Conservation (phyloP, 176 grass and related monocot genomes). For the Microstegium vimineum region DNA sequence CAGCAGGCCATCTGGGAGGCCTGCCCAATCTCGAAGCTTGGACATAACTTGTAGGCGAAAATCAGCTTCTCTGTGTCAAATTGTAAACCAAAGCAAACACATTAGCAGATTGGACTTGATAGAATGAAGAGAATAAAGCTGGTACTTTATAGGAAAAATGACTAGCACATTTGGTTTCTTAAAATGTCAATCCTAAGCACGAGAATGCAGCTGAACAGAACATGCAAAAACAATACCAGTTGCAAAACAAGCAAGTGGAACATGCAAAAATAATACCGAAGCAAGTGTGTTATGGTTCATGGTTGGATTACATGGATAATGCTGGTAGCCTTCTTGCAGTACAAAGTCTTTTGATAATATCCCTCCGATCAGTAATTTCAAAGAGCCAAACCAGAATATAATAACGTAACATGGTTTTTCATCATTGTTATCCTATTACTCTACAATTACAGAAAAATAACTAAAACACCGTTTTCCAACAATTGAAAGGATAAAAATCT, state of each 20-base stretch:
- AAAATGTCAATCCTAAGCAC: too few relatives aligned
- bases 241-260: neutral
- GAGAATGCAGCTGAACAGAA: too few relatives aligned
- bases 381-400: too few relatives aligned
- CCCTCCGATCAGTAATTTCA: neutral
- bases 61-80: neutral
- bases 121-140: neutral
- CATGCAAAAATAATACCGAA: too few relatives aligned
- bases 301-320: too few relatives aligned
- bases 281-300: too few relatives aligned
- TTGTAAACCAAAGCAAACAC: neutral
- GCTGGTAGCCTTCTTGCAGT: too few relatives aligned
- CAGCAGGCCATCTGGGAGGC: constrained; percentile 13
- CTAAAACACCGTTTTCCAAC: neutral
- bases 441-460: neutral
- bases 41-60: neutral
- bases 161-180: too few relatives aligned
- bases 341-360: neutral
- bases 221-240: neutral
- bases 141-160: neutral
- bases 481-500: neutral
- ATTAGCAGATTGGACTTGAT: neutral
- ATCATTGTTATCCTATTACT: too few relatives aligned
- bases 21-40: constrained; percentile 1
- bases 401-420: neutral